Conservation (phyloP, 2,329 filamentous ascomycete genomes). For the Sporothrix brunneoviolacea region DNA sequence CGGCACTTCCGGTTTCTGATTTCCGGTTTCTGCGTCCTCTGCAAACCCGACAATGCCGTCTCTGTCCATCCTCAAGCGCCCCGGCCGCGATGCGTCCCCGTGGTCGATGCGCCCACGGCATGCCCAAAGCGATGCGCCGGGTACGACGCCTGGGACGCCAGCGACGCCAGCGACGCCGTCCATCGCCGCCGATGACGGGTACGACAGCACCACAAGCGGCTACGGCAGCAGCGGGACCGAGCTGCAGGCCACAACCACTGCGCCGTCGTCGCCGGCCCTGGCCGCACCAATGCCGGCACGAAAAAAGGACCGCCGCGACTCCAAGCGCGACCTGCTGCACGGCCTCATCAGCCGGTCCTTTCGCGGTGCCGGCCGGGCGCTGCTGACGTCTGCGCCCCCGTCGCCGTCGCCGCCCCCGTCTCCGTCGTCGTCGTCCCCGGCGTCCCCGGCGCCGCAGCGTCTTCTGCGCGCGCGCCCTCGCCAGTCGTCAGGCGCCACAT, state of each 20-base stretch:
- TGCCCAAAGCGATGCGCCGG: neutral
- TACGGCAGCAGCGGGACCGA: neutral
- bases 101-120: conserved; percentile 13
- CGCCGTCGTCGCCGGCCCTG: neutral
- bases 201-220: no score
- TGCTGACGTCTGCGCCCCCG: conserved; percentile 16
- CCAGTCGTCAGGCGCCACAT: neutral
- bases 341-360: conserved; percentile 23
- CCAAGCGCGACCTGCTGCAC: conserved; percentile 25
- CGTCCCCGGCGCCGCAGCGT: neutral
- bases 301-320: conserved; percentile 11
- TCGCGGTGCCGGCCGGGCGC: conserved; percentile 15
- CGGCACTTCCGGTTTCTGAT: neutral
- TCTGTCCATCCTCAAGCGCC: conserved; percentile 26
- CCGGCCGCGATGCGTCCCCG: conserved; percentile 18
- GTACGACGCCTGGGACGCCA: neutral
- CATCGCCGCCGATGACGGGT: neutral
- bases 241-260: neutral
- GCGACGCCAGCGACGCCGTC: neutral
- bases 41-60: conserved; percentile 24
- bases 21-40: neutral
- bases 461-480: neutral
- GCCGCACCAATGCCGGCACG: neutral
- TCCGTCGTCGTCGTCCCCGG: conserved; percentile 3
- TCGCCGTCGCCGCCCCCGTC: neutral